Percentiles rank a stretch among this genome's conserved stretches.
phyloP scores from a whole-genome alignment of 306 rosid species.

The Rosa chinensis region DNA sequence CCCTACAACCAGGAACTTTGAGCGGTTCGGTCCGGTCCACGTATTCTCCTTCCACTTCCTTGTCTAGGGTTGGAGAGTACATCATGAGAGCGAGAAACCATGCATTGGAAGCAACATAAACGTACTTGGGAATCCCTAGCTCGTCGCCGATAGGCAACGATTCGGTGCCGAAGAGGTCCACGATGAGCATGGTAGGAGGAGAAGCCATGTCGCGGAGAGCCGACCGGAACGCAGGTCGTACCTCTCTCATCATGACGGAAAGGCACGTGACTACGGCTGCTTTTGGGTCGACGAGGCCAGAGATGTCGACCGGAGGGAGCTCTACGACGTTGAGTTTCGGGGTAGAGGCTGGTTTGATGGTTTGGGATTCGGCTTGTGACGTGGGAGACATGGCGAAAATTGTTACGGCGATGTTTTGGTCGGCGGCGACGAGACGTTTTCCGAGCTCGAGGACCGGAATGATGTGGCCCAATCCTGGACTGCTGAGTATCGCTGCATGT shows the following conservation, averaged over 20 bases:
- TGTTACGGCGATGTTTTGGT: conserved; percentile 34
- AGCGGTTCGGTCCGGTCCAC: conserved; percentile 33
- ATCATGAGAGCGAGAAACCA: conserved; percentile 42
- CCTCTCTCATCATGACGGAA: conserved; percentile 31
- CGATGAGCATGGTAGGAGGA: conserved; percentile 42
- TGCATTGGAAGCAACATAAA: conserved; percentile 38
- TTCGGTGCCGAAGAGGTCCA: conserved; percentile 48
- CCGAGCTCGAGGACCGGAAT: conserved; percentile 50
- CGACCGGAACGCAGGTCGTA: conserved; percentile 5
- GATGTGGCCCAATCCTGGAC: conserved; percentile 61
- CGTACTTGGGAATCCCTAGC: conserved; percentile 37
- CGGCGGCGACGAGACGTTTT: conserved; percentile 29
- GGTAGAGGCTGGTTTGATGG: conserved; percentile 24
- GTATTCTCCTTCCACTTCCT: conserved; percentile 32
- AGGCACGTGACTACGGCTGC: conserved; percentile 7
- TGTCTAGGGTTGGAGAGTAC: conserved; percentile 29
- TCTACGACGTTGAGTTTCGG: conserved; percentile 27
- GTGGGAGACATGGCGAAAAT: conserved; percentile 35
- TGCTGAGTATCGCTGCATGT: conserved; percentile 41
- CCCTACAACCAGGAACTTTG: conserved; percentile 38
- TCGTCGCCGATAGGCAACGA: conserved; percentile 51
- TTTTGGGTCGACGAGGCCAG: conserved; percentile 14
- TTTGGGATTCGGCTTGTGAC: conserved; percentile 28
- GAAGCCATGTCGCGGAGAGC: neutral
- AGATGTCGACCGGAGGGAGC: conserved; percentile 31